Percentiles rank a stretch among this genome's conserved stretches.
Conservation (phyloP, 2,329 filamentous ascomycete genomes). For the Clonostachys solani region DNA sequence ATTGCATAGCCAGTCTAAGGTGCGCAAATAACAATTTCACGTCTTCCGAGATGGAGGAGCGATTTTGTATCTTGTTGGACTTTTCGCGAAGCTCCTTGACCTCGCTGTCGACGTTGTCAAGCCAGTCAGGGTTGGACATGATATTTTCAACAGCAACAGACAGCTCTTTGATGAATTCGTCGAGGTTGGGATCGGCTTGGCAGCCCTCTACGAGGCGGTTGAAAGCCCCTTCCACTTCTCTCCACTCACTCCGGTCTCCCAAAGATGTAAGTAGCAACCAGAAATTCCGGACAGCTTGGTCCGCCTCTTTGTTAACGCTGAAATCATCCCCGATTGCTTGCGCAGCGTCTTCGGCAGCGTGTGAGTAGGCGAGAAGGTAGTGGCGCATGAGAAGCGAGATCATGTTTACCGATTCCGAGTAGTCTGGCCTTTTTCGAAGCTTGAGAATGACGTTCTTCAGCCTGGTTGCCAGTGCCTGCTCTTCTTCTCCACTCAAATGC, state of each 20-base stretch:
- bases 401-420: slow-evolving; percentile 80
- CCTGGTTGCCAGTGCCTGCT: slow-evolving; percentile 67
- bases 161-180: slow-evolving; percentile 69
- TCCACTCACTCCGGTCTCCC: slow-evolving; percentile 71
- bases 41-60: slow-evolving; percentile 67
- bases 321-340: slow-evolving; percentile 66
- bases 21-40: slow-evolving; percentile 69
- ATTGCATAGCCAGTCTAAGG: slow-evolving; percentile 60
- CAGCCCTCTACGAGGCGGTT: slow-evolving; percentile 69
- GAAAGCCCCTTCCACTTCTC: slow-evolving; percentile 65
- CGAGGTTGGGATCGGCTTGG: slow-evolving; percentile 76
- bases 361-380: slow-evolving; percentile 75
- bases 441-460: slow-evolving; percentile 73
- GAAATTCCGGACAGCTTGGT: slow-evolving; percentile 72
- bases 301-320: slow-evolving; percentile 68
- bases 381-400: slow-evolving; percentile 71
- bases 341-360: slow-evolving; percentile 63
- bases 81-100: slow-evolving; percentile 46
- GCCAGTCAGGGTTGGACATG: slow-evolving; percentile 81
- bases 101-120: slow-evolving; percentile 64
- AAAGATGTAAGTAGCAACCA: slow-evolving; percentile 80
- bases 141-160: slow-evolving; percentile 74
- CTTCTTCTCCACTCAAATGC: slow-evolving; percentile 69
- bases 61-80: slow-evolving; percentile 59
- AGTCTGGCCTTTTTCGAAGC: slow-evolving; percentile 73